Evolutionary conservation across 495 filamentous ascomycete species (phyloP).

Genomic region (Delitschia confertaspora): DNA sequence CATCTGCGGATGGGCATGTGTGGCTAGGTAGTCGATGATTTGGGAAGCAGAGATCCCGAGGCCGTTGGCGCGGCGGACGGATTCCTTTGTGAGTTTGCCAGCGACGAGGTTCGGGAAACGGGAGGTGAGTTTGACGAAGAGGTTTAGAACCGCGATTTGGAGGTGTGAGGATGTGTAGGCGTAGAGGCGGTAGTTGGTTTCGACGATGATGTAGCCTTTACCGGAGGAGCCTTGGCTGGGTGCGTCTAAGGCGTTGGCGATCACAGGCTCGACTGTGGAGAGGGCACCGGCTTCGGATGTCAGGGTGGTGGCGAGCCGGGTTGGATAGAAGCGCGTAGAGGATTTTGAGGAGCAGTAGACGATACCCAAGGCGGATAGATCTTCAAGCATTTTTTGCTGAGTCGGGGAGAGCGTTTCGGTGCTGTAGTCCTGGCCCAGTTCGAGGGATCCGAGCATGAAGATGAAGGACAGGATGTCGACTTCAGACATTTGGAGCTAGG

Average conservation of each 20-base stretch:
- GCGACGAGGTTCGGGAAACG: constrained; percentile 89
- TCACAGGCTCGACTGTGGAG: constrained; percentile 38
- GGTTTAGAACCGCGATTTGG: constrained; percentile 84
- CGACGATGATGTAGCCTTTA: constrained; percentile 84
- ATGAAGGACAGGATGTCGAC: constrained; percentile 93
- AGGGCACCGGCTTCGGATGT: constrained; percentile 71
- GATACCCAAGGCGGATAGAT: constrained; percentile 83
- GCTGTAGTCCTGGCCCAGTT: constrained; percentile 82
- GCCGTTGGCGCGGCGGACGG: constrained; percentile 72
- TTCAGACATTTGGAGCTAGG: constrained; percentile 62
- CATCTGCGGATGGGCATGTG: constrained; percentile 90
- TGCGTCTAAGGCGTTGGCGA: constrained; percentile 30
- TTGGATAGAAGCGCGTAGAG: constrained; percentile 74
- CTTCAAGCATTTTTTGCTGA: constrained; percentile 76
- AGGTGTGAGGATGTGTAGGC: constrained; percentile 89
- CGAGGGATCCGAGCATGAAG: constrained; percentile 88
- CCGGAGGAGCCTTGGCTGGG: constrained; percentile 34
- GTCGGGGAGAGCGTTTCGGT: constrained; percentile 67
- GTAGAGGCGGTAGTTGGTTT: constrained; percentile 98
- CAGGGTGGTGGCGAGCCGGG: constrained; percentile 86
- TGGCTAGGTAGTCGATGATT: constrained; percentile 74
- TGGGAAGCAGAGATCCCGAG: constrained; percentile 92
- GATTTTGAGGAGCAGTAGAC: constrained; percentile 55
- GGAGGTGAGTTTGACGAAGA: constrained; percentile 76
- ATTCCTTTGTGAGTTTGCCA: constrained; percentile 77